A percentile compares a stretch with the other conserved stretches of the same genome.
Evolutionary conservation across 2,329 filamentous ascomycete species (phyloP).

Genomic region (Huntiella omanensis): DNA sequence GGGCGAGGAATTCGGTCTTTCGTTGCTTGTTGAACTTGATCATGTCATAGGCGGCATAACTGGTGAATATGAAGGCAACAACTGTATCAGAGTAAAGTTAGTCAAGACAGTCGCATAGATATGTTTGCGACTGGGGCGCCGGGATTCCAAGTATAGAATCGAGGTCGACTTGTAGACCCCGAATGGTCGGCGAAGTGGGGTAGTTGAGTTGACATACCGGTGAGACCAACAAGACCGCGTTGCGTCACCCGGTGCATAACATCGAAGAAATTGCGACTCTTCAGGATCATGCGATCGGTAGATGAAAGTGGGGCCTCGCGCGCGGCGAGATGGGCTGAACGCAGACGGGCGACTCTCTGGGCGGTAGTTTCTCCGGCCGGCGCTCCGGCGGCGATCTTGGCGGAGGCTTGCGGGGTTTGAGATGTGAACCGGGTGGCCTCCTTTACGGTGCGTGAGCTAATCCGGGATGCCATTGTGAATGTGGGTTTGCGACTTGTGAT

Average conservation of each 20-base stretch:
- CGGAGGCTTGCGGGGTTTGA: constrained; percentile 41
- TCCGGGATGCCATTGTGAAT: constrained; percentile 22
- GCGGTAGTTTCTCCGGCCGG: constrained; percentile 41
- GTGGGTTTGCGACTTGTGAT: neutral
- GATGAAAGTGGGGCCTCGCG: constrained; percentile 37
- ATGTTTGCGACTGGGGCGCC: too few species aligned
- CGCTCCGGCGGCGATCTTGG: constrained; percentile 28
- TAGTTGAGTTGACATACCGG: constrained; percentile 24
- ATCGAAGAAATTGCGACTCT: constrained; percentile 32
- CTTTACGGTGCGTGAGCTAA: constrained; percentile 47
- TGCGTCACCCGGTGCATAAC: constrained; percentile 37
- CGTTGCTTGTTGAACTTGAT: constrained; percentile 40
- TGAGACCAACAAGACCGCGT: constrained; percentile 34
- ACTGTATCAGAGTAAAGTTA: constrained; percentile 18
- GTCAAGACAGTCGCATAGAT: neutral
- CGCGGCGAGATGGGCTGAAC: constrained; percentile 48
- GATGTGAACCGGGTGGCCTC: constrained; percentile 57
- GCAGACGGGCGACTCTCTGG: constrained; percentile 48
- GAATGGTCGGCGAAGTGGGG: neutral
- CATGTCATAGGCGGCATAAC: constrained; percentile 44
- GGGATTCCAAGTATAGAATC: too few species aligned
- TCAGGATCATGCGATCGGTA: constrained; percentile 30
- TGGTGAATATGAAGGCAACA: constrained; percentile 34
- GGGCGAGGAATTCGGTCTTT: constrained; percentile 37
- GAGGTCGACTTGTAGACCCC: too few species aligned